Base-by-base conservation (phyloP, 2,329 filamentous ascomycete species). In the Verticillium longisporum region DNA sequence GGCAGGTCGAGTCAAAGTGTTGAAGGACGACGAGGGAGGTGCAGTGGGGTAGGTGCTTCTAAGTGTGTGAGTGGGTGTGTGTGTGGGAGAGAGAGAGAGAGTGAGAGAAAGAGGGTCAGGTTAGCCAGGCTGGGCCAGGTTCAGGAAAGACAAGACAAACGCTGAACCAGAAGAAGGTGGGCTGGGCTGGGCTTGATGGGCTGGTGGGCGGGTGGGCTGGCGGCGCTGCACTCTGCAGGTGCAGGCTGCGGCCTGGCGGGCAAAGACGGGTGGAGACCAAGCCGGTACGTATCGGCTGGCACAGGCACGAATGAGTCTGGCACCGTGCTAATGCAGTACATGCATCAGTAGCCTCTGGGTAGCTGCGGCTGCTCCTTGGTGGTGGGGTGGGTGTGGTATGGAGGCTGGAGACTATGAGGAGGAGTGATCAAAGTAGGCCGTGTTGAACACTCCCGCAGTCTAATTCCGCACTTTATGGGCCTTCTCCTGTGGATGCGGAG, bases 1-100 rank as follows among this genome's bases (percentile, higher is more conserved):
- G 56, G 56, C 37, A 32, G 37, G 56, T 9, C 37, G 37, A 41
- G 56, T 38, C 56, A 58, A 58, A 58, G 56, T 58, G 56, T 58
- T 58, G 56, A 58, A 58, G 56, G 56, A 58, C 45, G 45, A 53
- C 10, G 9, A 7, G 21, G 45, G 53, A 56, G 37, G 58, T 41
- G 38, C 18, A 38, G 37, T 21, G 56, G 33, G 55, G 60, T 41
- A 38, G 53, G 32, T 56, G 15, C 26, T 31, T 31, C 26, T 31
- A 38, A 26, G 45, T n/a, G 41, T n/a, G 45, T 10, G 10, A 21
- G 18, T 21, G 18, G 18, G 18, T 21, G 18, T 21, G 18, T 21
- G 45, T n/a, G 41, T n/a, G 45, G 7, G 10, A n/a, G 38, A 31
- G 26, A 31, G 26, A 31, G 26, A 31, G 26, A 4, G 26, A 31